A percentile compares a stretch with the other conserved stretches of the same genome.
Conservation (phyloP, 768 basidiomycete genomes). For the Amanita subjunquillea region DNA sequence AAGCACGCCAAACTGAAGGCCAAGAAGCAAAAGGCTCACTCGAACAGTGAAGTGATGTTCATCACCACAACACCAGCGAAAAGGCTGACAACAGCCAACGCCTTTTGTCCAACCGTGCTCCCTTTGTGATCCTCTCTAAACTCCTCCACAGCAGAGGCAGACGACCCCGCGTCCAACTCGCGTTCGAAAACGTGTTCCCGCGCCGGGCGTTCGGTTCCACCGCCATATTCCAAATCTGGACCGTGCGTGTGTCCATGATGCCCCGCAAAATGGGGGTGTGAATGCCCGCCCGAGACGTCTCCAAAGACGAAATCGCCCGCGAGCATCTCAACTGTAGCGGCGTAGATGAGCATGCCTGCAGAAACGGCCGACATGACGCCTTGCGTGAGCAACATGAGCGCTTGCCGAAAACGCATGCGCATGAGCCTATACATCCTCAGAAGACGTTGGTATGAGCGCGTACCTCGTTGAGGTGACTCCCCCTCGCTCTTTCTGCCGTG, state of each 20-base stretch:
- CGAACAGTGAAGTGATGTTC: slow-evolving; percentile 46
- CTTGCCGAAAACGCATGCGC: slow-evolving; percentile 13
- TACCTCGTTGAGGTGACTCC: slow-evolving; percentile 11
- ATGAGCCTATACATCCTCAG: background rate
- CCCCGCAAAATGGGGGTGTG: slow-evolving; percentile 16
- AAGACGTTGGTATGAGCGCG: slow-evolving; percentile 7
- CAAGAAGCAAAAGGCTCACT: slow-evolving; percentile 11
- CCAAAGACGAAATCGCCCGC: slow-evolving; percentile 81
- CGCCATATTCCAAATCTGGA: background rate
- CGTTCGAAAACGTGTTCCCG: background rate
- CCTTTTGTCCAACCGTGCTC: slow-evolving; percentile 27
- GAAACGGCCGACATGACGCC: slow-evolving; percentile 77
- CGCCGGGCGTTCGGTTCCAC: background rate
- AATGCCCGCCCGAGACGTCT: slow-evolving; percentile 30
- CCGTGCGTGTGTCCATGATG: slow-evolving; percentile 6
- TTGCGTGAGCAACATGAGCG: slow-evolving; percentile 44
- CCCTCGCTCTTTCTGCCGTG: slow-evolving; percentile 16
- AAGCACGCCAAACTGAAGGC: too few relatives aligned
- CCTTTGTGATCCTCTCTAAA: slow-evolving; percentile 6
- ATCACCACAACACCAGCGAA: slow-evolving; percentile 53
- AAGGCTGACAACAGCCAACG: slow-evolving; percentile 49
- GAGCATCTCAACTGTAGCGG: slow-evolving; percentile 79
- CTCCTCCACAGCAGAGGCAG: background rate
- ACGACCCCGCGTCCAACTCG: background rate
- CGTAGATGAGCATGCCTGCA: slow-evolving; percentile 78